Evolutionary conservation across 2,329 filamentous ascomycete species (phyloP).

Genomic region (Phyllosticta ampelicida): DNA sequence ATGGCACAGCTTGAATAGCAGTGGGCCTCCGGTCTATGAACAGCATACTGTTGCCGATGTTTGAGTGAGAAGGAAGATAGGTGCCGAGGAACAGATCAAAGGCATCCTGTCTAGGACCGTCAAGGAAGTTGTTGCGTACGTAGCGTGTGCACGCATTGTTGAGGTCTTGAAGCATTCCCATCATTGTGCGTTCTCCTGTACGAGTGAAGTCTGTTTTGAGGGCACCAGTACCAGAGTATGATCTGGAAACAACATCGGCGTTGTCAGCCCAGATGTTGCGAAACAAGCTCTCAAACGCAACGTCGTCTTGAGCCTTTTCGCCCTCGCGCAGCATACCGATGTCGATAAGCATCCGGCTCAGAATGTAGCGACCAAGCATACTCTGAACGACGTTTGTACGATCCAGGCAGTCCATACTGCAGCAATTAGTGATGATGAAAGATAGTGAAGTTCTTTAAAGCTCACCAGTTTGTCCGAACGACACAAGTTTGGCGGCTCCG

Average conservation of each 20-base stretch:
- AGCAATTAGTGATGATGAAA: neutral
- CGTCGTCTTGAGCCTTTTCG: constrained; percentile 68
- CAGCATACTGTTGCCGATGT: constrained; percentile 59
- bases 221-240: constrained; percentile 91
- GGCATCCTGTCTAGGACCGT: constrained; percentile 87
- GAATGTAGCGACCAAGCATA: constrained; percentile 82
- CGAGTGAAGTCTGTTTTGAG: constrained; percentile 97
- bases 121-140: constrained; percentile 84
- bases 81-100: constrained; percentile 89
- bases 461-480: constrained; percentile 76
- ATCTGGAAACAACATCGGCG: constrained; percentile 83
- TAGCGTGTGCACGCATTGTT: constrained; percentile 85
- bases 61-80: constrained; percentile 64
- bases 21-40: constrained; percentile 80
- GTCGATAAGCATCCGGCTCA: constrained; percentile 82
- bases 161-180: constrained; percentile 74
- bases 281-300: constrained; percentile 79
- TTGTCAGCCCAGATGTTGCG: constrained; percentile 98
- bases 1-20: constrained; percentile 86
- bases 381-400: constrained; percentile 97
- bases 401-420: constrained; percentile 86
- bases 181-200: constrained; percentile 78
- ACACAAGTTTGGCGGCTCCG: constrained; percentile 76
- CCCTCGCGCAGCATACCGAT: constrained; percentile 67
- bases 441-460: neutral